phyloP scores from a whole-genome alignment of 495 filamentous ascomycete species.

The Achaetomiella virescens region DNA sequence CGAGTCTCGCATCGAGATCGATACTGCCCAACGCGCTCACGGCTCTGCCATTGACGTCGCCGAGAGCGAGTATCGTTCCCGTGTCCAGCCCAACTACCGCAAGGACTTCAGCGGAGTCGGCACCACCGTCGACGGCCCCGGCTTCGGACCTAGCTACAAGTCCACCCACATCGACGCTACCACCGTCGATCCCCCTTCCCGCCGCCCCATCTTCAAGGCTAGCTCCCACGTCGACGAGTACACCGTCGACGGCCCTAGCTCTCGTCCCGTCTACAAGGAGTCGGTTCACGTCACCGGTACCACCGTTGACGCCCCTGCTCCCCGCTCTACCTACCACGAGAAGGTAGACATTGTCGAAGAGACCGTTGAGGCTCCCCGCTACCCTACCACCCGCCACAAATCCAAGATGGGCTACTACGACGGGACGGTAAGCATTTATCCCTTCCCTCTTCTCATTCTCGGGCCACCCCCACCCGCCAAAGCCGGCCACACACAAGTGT shows the following conservation, averaged over 20 bases:
- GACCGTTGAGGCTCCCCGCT: conserved; percentile 39
- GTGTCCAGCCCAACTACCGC: conserved; percentile 63
- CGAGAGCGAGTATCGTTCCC: conserved; percentile 79
- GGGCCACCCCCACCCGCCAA: neutral
- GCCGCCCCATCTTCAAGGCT: conserved; percentile 25
- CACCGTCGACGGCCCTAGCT: conserved; percentile 42
- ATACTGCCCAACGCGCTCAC: conserved; percentile 44
- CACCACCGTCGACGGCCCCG: conserved; percentile 44
- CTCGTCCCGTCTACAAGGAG: conserved; percentile 28
- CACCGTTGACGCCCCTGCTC: conserved; percentile 41
- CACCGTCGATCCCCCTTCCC: conserved; percentile 43
- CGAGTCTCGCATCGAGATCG: conserved; percentile 59
- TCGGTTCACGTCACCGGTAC: conserved; percentile 37
- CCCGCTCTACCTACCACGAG: conserved; percentile 31
- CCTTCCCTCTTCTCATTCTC: neutral
- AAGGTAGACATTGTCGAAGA: conserved; percentile 35
- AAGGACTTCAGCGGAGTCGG: conserved; percentile 47
- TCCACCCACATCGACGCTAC: conserved; percentile 15
- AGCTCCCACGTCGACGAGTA: conserved; percentile 40
- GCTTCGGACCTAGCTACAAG: conserved; percentile 18
- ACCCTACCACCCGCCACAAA: conserved; percentile 33
- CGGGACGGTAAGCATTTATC: conserved; percentile 54
- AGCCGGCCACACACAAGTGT: conserved; percentile 16
- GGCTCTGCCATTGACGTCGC: conserved; percentile 65
- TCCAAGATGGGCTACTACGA: conserved; percentile 98